Percentiles rank a stretch among this genome's conserved stretches.
Evolutionary conservation across 345 rosid species (phyloP).

Genomic region (Aegle marmelos): DNA sequence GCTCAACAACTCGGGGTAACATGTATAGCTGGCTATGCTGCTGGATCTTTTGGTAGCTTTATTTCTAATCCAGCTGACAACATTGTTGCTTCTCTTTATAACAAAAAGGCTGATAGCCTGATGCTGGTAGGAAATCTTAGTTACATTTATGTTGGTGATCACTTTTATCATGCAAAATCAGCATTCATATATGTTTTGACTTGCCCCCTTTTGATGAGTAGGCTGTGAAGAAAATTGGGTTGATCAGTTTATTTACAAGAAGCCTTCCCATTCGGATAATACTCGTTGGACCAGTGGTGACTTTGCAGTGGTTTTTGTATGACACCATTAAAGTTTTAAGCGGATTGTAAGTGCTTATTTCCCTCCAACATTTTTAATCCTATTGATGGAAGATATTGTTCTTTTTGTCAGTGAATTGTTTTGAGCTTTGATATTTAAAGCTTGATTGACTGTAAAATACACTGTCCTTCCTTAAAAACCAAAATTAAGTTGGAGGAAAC

Average conservation of each 20-base stretch:
- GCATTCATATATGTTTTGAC: not conserved
- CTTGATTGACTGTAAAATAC: not conserved
- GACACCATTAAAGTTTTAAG: constrained; percentile 55
- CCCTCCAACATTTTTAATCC: not conserved
- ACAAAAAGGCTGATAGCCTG: constrained; percentile 44
- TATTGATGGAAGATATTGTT: not conserved
- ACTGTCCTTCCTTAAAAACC: not conserved
- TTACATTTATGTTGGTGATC: not conserved
- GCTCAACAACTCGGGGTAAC: constrained; percentile 70
- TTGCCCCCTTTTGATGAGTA: constrained; percentile 19
- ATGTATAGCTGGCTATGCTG: constrained; percentile 71
- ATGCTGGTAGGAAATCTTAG: constrained; percentile 28
- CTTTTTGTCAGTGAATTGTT: not conserved
- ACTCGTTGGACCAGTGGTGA: constrained; percentile 60
- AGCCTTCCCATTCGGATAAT: constrained; percentile 59
- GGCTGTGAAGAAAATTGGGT: constrained; percentile 60
- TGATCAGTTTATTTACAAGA: constrained; percentile 55
- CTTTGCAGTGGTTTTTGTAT: constrained; percentile 59
- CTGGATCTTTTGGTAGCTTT: constrained; percentile 66
- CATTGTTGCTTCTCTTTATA: constrained; percentile 52
- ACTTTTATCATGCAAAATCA: not conserved
- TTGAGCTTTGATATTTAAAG: not conserved
- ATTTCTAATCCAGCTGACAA: constrained; percentile 65
- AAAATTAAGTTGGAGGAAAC: not conserved
- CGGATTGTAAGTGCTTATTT: constrained; percentile 50